Conservation (phyloP, 2,329 filamentous ascomycete genomes). For the Lecanosticta acicola region DNA sequence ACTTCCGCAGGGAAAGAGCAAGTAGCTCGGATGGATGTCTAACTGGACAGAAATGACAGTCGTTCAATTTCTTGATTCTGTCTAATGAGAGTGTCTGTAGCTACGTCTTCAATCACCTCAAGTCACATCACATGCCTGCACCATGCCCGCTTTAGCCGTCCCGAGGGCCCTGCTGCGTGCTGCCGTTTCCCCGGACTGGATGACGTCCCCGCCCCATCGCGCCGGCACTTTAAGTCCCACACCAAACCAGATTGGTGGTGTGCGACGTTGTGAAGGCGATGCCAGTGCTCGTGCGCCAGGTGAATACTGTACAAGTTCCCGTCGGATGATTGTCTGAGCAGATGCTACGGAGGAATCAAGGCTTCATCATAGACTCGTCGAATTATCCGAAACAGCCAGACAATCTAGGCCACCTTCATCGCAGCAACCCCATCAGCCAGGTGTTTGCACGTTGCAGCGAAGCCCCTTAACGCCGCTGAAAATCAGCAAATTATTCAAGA, state of each 20-base stretch:
- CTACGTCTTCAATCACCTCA: neutral
- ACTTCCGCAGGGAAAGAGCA: neutral
- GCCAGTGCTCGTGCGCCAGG: neutral
- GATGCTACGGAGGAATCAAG: no score
- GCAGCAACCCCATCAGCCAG: slow-evolving; percentile 27
- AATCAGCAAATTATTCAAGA: slow-evolving; percentile 27
- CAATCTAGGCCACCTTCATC: neutral
- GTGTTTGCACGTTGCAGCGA: slow-evolving; percentile 26
- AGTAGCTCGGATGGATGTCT: neutral
- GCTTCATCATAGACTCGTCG: no score
- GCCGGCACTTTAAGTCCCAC: neutral
- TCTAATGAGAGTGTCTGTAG: neutral
- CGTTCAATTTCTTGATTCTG: neutral
- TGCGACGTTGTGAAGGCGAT: neutral
- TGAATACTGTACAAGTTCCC: neutral
- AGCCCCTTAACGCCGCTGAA: slow-evolving; percentile 23
- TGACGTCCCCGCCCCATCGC: neutral
- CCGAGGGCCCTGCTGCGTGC: neutral
- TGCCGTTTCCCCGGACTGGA: neutral
- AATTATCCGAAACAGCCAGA: neutral
- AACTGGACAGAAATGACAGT: neutral
- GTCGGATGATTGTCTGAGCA: no score
- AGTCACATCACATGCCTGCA: neutral
- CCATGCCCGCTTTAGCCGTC: neutral
- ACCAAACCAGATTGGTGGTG: neutral